Evolutionary conservation across 2,329 filamentous ascomycete species (phyloP).

Genomic region (Aureobasidium namibiae): DNA sequence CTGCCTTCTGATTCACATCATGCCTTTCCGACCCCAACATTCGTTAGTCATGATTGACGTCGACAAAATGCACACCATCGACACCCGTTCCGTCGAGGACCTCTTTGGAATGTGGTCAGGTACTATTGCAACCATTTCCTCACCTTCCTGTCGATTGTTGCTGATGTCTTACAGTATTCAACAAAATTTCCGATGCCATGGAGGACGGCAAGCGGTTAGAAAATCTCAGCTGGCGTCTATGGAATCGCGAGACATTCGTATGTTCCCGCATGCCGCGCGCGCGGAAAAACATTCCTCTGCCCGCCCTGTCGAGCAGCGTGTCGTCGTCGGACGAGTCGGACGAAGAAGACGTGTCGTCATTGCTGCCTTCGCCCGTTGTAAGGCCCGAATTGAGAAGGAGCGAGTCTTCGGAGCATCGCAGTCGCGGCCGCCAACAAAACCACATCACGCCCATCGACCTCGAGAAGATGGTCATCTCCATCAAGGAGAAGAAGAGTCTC

Average conservation of each 20-base stretch:
- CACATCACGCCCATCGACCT: conserved; percentile 90
- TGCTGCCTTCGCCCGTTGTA: conserved; percentile 36
- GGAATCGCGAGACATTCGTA: conserved; percentile 66
- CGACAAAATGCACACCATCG: conserved; percentile 86
- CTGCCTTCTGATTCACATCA: conserved; percentile 35
- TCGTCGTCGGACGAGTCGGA: conserved; percentile 35
- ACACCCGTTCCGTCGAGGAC: conserved; percentile 85
- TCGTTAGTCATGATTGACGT: conserved; percentile 88
- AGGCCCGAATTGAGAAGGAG: conserved; percentile 61
- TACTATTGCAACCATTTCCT: conserved; percentile 39
- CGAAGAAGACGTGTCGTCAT: conserved; percentile 35
- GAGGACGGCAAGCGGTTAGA: conserved; percentile 88
- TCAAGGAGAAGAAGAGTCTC: conserved; percentile 72
- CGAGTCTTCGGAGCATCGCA: conserved; percentile 62
- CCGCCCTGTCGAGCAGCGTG: conserved; percentile 39
- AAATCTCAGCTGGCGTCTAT: conserved; percentile 91
- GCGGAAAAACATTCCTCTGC: conserved; percentile 25
- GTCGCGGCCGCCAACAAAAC: conserved; percentile 61
- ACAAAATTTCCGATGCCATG: conserved; percentile 86
- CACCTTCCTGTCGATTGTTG: background rate
- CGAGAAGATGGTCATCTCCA: conserved; percentile 88
- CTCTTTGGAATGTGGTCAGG: conserved; percentile 96
- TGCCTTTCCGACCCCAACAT: conserved; percentile 77
- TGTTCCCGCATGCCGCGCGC: conserved; percentile 17
- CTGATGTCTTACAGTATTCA: conserved; percentile 52